Conservation (phyloP, 1,284 basidiomycete genomes). For the Phenoliferia sp. region DNA sequence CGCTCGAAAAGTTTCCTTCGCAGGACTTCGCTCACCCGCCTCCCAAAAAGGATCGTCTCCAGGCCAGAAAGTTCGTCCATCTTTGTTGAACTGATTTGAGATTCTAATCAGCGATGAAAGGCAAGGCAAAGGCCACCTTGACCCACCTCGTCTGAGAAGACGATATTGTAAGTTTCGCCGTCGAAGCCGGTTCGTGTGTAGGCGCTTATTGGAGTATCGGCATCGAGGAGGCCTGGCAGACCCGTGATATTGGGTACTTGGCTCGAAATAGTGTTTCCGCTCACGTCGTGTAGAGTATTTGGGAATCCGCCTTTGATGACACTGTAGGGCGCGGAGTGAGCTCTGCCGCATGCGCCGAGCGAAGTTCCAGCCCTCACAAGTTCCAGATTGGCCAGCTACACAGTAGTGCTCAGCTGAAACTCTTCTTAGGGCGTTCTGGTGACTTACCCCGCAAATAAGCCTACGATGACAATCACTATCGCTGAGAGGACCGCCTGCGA, state of each 20-base stretch:
- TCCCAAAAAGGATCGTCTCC: slow-evolving; percentile 61
- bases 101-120: slow-evolving; percentile 4
- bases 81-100: no score
- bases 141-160: slow-evolving; percentile 72
- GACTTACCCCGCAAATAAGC: slow-evolving; percentile 31
- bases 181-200: slow-evolving; percentile 34
- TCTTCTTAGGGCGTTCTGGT: not conserved
- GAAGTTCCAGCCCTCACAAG: not conserved
- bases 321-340: no score
- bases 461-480: slow-evolving; percentile 34
- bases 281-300: slow-evolving; percentile 5
- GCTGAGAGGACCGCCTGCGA: slow-evolving; percentile 23
- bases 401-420: not conserved
- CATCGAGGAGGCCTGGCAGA: slow-evolving; percentile 40
- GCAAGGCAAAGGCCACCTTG: slow-evolving; percentile 46
- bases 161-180: slow-evolving; percentile 47
- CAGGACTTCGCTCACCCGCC: not conserved
- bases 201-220: slow-evolving; percentile 39
- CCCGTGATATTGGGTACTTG: slow-evolving; percentile 35
- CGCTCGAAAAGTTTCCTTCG: not conserved
- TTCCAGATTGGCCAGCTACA: slow-evolving; percentile 28
- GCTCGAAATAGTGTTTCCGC: slow-evolving; percentile 32
- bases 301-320: not conserved
- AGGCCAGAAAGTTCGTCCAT: slow-evolving; percentile 40
- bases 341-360: no score